Conservation (phyloP, 345 rosid species). For the Murraya koenigii region DNA sequence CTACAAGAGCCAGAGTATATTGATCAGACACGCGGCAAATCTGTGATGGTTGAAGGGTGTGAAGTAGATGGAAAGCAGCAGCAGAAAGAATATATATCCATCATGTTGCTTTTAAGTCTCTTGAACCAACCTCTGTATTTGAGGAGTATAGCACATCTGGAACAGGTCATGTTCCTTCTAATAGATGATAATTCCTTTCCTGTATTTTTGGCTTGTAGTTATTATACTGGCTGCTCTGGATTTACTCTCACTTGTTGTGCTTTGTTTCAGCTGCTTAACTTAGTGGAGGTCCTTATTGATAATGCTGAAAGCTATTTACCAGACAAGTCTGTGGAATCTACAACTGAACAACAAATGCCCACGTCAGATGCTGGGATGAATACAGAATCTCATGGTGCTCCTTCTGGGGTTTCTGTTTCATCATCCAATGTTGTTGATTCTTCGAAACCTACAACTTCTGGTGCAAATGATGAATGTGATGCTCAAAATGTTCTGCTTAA, state of each 20-base stretch:
- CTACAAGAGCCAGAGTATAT: constrained; percentile 29
- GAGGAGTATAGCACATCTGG: constrained; percentile 96
- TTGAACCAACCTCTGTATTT: constrained; percentile 85
- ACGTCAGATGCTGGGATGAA: constrained; percentile 37
- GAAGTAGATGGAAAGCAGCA: constrained; percentile 32
- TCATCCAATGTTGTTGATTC: constrained; percentile 35
- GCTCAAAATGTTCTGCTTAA: constrained; percentile 52
- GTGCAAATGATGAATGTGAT: constrained; percentile 55
- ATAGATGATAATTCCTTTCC: not conserved
- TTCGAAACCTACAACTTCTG: constrained; percentile 39
- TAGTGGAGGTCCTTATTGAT: constrained; percentile 84
- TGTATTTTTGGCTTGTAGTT: not conserved
- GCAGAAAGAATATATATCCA: constrained; percentile 49
- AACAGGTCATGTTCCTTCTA: constrained; percentile 54
- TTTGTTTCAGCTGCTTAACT: constrained; percentile 69
- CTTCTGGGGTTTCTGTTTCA: constrained; percentile 37
- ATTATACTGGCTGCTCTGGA: not conserved
- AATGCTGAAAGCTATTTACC: constrained; percentile 60
- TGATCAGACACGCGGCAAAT: constrained; percentile 65
- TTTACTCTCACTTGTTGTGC: constrained; percentile 8
- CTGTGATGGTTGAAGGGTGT: constrained; percentile 56
- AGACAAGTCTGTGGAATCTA: constrained; percentile 45
- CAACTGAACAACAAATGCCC: constrained; percentile 37
- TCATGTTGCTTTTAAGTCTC: constrained; percentile 82
- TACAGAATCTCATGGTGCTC: constrained; percentile 35